Percentiles rank a stretch among this genome's conserved stretches.
These are phyloP conservation scores for Stephania japonica DNA, from an alignment of 164 flowering plant species.

Conservation along the genomic window DNA sequence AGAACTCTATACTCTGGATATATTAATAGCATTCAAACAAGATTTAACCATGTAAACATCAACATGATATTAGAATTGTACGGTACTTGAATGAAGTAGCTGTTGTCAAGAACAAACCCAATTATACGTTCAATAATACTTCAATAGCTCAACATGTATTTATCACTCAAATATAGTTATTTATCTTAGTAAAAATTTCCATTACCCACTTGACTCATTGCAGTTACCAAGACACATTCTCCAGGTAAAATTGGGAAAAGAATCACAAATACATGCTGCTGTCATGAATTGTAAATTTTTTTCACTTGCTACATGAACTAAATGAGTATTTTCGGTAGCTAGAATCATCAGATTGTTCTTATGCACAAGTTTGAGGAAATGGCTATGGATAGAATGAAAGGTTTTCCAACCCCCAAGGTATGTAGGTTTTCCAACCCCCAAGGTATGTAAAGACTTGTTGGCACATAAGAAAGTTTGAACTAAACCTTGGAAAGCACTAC, in stretches of 20 bases:
- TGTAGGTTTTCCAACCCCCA: neutral
- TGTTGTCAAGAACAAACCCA: no score
- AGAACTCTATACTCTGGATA: neutral
- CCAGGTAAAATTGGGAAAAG: no score
- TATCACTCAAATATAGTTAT: no score
- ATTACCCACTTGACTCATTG: neutral
- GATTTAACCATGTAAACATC: neutral
- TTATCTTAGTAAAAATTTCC: neutral
- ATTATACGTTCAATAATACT: no score
- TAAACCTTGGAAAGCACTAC: neutral
- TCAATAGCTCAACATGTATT: neutral
- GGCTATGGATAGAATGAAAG: neutral
- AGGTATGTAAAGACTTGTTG: neutral
- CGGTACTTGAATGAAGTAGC: no score
- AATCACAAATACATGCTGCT: no score
- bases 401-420: neutral
- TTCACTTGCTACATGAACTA: no score
- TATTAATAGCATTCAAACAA: neutral
- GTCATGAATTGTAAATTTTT: no score
- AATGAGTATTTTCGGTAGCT: neutral
- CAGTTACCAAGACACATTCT: neutral
- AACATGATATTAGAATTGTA: no score
- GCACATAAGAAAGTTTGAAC: neutral
- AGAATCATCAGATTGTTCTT: no score
- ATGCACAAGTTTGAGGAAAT: neutral